phyloP scores from a whole-genome alignment of 257 asterid genomes.

The Ilex aquifolium region DNA sequence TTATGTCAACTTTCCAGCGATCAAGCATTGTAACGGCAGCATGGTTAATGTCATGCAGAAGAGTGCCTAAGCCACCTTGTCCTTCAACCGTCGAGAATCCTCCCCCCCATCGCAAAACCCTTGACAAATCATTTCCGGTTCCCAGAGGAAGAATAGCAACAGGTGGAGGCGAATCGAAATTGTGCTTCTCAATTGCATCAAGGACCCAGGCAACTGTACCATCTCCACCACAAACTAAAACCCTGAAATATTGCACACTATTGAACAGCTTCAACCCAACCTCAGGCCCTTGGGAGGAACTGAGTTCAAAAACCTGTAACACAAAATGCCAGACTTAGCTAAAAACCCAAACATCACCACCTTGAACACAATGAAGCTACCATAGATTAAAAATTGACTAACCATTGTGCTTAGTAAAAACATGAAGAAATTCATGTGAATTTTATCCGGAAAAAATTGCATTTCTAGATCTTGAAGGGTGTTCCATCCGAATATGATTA shows the following conservation, averaged over 20 bases:
- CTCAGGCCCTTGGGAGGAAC: constrained; percentile 76
- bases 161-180: constrained; percentile 79
- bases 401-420: too few relatives aligned
- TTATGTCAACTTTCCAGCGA: constrained; percentile 73
- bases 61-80: constrained; percentile 69
- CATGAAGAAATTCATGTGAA: too few relatives aligned
- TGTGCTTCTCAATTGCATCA: constrained; percentile 64
- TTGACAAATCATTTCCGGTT: constrained; percentile 85
- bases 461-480: too few relatives aligned
- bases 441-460: too few relatives aligned
- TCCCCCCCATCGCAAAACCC: constrained; percentile 80
- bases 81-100: constrained; percentile 70
- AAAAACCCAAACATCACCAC: too few relatives aligned
- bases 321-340: too few relatives aligned
- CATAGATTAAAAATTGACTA: too few relatives aligned
- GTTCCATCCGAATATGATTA: too few relatives aligned
- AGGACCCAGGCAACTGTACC: constrained; percentile 95
- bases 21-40: constrained; percentile 86
- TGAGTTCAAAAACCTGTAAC: constrained; percentile 61
- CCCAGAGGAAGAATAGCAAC: constrained; percentile 86
- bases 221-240: constrained; percentile 89
- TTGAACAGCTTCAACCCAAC: constrained; percentile 66
- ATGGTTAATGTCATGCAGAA: constrained; percentile 61
- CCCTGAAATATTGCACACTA: constrained; percentile 58
- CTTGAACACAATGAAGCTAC: too few relatives aligned